Evolutionary conservation across 1,284 basidiomycete species (phyloP).

Genomic region (Pisolithus thermaeus): DNA sequence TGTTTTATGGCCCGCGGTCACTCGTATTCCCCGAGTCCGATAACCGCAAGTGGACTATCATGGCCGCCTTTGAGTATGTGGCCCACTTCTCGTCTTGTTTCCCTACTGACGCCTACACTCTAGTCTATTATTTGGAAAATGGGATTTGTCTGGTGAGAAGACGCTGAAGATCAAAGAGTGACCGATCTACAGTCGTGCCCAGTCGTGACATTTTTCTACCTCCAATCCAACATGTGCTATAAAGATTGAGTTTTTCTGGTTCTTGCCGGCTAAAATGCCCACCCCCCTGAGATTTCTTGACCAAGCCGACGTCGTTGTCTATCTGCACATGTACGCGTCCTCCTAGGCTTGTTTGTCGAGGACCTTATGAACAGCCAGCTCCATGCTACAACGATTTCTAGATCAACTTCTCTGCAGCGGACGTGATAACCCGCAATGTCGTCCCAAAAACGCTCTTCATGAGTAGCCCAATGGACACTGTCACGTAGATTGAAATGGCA

Average conservation of each 20-base stretch:
- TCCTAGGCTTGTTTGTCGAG: conserved; percentile 81
- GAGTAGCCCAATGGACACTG: conserved; percentile 99
- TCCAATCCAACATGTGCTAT: conserved; percentile 14
- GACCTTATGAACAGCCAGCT: conserved; percentile 92
- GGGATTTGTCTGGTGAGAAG: conserved; percentile 30
- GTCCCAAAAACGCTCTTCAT: conserved; percentile 93
- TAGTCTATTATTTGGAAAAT: conserved; percentile 48
- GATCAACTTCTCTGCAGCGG: conserved; percentile 86
- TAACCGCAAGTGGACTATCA: conserved; percentile 93
- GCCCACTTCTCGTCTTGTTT: too few relatives aligned
- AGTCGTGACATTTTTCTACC: too few relatives aligned
- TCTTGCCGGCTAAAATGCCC: conserved; percentile 30
- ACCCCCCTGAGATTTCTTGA: conserved; percentile 42
- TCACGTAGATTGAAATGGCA: conserved; percentile 78
- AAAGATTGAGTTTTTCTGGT: conserved; percentile 5
- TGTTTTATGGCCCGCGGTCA: conserved; percentile 73
- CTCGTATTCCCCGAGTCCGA: conserved; percentile 74
- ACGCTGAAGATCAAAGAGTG: conserved; percentile 11
- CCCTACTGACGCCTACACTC: neutral
- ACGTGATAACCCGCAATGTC: conserved; percentile 86
- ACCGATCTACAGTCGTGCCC: too few relatives aligned
- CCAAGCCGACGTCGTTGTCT: conserved; percentile 61
- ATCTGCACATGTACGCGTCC: conserved; percentile 68
- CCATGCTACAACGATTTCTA: conserved; percentile 95
- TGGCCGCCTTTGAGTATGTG: conserved; percentile 82